Conservation (phyloP, 345 rosid genomes). For the Euphorbia tirucalli region DNA sequence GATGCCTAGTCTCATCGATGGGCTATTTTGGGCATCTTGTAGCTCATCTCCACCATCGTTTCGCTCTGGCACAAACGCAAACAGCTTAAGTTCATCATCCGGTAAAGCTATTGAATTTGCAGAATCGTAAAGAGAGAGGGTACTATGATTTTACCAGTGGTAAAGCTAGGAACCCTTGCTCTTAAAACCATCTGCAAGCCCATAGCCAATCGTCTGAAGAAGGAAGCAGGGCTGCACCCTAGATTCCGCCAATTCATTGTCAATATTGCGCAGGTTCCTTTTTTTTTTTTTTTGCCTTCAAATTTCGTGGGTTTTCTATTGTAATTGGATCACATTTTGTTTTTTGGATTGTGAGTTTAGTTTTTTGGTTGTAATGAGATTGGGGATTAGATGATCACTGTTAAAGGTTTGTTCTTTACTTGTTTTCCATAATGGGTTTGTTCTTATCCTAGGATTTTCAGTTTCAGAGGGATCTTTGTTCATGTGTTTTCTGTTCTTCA, state of each 20-base stretch:
- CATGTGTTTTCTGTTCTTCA: not conserved
- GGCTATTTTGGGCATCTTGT: too few relatives aligned
- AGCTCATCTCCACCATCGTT: too few relatives aligned
- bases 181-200: constrained; percentile 73
- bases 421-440: not conserved
- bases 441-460: not conserved
- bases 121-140: constrained; percentile 4
- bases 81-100: too few relatives aligned
- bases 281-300: not conserved
- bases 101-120: too few relatives aligned
- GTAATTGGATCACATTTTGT: not conserved
- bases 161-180: constrained; percentile 79
- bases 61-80: too few relatives aligned
- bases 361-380: not conserved
- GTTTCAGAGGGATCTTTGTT: not conserved
- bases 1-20: too few relatives aligned
- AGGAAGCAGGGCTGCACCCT: constrained; percentile 64
- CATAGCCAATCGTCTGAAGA: constrained; percentile 76
- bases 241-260: constrained; percentile 68
- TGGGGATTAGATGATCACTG: not conserved
- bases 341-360: not conserved
- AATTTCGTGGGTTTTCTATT: not conserved
- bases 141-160: constrained; percentile 50
- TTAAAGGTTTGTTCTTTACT: not conserved
- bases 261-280: constrained; percentile 67